These are phyloP conservation scores for Xylariaceae sp. DNA, from an alignment of 2,329 filamentous ascomycete genomes.

Conservation along the genomic window DNA sequence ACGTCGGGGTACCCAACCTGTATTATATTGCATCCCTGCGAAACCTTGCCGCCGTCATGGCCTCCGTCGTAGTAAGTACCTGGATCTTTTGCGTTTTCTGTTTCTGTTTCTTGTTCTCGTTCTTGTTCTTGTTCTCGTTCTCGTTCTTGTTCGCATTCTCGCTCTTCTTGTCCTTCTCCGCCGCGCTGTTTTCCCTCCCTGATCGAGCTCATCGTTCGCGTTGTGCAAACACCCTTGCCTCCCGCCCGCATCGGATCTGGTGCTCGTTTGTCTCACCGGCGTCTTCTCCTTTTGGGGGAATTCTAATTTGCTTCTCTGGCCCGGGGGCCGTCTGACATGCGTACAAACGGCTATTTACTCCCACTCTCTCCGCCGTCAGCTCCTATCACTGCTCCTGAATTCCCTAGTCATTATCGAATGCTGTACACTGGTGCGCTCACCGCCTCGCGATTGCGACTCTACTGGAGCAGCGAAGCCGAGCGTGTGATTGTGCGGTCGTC, in stretches of 20 bases:
- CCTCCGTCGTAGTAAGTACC: conserved; percentile 32
- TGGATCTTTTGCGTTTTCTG: conserved; percentile 1
- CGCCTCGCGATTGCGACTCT: conserved; percentile 9
- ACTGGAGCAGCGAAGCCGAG: conserved; percentile 5
- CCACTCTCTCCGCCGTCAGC: neutral
- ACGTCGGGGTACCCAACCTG: neutral
- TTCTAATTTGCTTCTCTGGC: conserved; percentile 12
- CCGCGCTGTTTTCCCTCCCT: conserved; percentile 13
- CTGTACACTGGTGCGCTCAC: conserved; percentile 5
- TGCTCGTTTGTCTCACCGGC: conserved; percentile 15
- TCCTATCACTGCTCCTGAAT: neutral
- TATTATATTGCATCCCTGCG: conserved; percentile 17
- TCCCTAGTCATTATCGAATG: conserved; percentile 2
- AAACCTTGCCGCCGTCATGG: conserved; percentile 29
- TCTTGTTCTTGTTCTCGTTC: conserved; percentile 2
- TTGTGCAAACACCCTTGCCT: conserved; percentile 8
- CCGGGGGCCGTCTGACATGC: conserved; percentile 12
- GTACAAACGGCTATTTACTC: conserved; percentile 2
- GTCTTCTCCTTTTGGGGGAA: neutral
- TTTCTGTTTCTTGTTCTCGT: neutral
- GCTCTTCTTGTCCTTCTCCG: too few species aligned
- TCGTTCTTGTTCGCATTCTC: conserved; percentile 13
- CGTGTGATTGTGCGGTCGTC: conserved; percentile 6
- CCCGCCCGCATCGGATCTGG: conserved; percentile 3
- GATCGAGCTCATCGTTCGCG: neutral